Evolutionary conservation across 768 basidiomycete species (phyloP).

Genomic region (Rhizopogon vinicolor): DNA sequence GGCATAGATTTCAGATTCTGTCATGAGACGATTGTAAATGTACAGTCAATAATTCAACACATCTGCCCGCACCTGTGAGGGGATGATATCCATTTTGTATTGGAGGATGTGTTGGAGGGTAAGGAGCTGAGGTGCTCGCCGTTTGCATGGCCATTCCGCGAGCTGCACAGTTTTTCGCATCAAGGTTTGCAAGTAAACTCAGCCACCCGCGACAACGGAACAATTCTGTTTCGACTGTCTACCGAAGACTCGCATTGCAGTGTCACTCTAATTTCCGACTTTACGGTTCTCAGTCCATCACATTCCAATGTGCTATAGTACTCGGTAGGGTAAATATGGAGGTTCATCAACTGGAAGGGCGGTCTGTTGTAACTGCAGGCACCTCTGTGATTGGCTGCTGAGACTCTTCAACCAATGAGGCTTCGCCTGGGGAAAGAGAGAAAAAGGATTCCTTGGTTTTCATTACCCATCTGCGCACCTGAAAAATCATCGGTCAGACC

Average conservation of each 20-base stretch:
- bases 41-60: slow-evolving; percentile 15
- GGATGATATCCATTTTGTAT: slow-evolving; percentile 31
- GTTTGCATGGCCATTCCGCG: slow-evolving; percentile 54
- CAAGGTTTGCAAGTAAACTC: slow-evolving; percentile 45
- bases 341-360: not conserved
- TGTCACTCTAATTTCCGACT: too few relatives aligned
- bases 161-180: slow-evolving; percentile 70
- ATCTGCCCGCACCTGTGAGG: slow-evolving; percentile 30
- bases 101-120: slow-evolving; percentile 30
- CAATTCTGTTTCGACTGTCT: too few relatives aligned
- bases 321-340: too few relatives aligned
- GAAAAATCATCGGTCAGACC: not conserved
- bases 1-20: slow-evolving; percentile 44
- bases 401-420: slow-evolving; percentile 14
- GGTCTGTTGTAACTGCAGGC: not conserved
- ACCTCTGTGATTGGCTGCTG: not conserved
- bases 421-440: slow-evolving; percentile 55
- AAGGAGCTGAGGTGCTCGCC: slow-evolving; percentile 34
- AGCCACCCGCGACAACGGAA: not conserved
- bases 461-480: slow-evolving; percentile 59
- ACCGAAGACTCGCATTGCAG: too few relatives aligned
- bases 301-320: too few relatives aligned
- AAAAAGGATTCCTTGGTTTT: slow-evolving; percentile 48
- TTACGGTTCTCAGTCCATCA: too few relatives aligned
- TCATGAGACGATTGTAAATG: slow-evolving; percentile 13